Base-by-base conservation (phyloP, 352 stramenopile species). In the Phytopythium delawarense region DNA sequence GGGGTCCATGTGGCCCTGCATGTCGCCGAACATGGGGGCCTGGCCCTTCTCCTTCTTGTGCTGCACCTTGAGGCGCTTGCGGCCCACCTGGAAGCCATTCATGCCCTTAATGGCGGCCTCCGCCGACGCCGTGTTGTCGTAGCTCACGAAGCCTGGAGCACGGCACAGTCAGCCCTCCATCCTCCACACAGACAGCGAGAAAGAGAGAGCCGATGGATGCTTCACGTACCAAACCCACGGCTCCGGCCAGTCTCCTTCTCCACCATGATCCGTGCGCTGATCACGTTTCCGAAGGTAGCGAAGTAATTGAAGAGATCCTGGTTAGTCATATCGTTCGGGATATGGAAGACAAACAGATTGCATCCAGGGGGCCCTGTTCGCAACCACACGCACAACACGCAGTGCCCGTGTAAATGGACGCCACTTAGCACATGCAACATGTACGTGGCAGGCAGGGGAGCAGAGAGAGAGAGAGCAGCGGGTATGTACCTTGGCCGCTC, bases 281-380 rank as follows among this genome's bases (percentile, higher is more conserved):
- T 89, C 59, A 99, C 81, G 74, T 97, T 98, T 63, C 96, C 96
- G 81, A 97, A 98, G 37, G 87, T 89, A 67, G 74, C 81, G 80
- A 99, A 99, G 76, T 98, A 92, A 69, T 98, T 89, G 76, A 97
- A 98, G 78, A 99, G 92, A 81, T 98, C 94, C 72, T 94, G 77
- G 79, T 99, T 98, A 71, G 92, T 97, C 77, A 98, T 98, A 70
- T 98, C 89, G 87, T 98, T 98, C 65, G 96, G 96, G 81, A 99
- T 98, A 78, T 99, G 94, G 85, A 99, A 99, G 62, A 99, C 92
- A 87, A 98, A 99, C 25, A 99, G 78, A 79, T 98, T 99, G 71
- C 93, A 97, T 70, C 93, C 94, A 83, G 95, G 91, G 57, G 94
- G 95, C 69, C 94, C 92, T 95, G 70, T 63, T 67, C 48, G 66